These are phyloP conservation scores for Zizania latifolia DNA, from an alignment of 176 grass and related monocot species.

Conservation along the genomic window DNA sequence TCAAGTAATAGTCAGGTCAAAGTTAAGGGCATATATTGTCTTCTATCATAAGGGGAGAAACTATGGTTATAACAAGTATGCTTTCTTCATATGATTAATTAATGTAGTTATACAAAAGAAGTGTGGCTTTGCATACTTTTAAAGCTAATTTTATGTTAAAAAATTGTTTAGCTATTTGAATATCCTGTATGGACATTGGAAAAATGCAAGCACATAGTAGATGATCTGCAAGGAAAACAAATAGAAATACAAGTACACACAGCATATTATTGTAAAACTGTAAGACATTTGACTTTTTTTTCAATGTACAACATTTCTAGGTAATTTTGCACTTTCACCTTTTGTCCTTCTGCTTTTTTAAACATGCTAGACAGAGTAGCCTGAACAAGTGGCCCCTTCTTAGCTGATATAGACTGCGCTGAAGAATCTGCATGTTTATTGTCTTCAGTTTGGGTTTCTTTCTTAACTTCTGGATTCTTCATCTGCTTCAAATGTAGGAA, in stretches of 20 bases:
- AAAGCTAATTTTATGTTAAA: background rate
- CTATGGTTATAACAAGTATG: background rate
- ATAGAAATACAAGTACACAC: background rate
- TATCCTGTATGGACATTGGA: no score
- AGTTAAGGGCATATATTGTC: background rate
- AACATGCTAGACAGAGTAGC: conserved; percentile 78
- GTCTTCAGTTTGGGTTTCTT: conserved; percentile 34
- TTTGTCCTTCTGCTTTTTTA: conserved; percentile 59
- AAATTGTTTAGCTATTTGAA: background rate
- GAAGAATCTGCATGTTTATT: conserved; percentile 33
- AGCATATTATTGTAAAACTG: background rate
- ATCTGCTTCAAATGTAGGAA: conserved; percentile 19
- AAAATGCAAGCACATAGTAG: background rate
- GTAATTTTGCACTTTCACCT: conserved; percentile 30
- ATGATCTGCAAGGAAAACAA: background rate
- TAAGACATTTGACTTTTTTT: background rate
- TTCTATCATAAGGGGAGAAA: background rate
- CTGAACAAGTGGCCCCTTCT: conserved; percentile 67
- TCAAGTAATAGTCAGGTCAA: background rate
- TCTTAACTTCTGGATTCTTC: conserved; percentile 21
- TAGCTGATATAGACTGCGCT: conserved; percentile 23
- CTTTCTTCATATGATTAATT: no score
- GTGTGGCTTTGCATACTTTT: background rate
- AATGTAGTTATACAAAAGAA: background rate
- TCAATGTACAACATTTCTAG: background rate